A percentile compares a stretch with the other conserved stretches of the same genome.
These are phyloP conservation scores for Arabidopsis hybrid DNA, from an alignment of 441 rosid genomes.

Conservation along the genomic window DNA sequence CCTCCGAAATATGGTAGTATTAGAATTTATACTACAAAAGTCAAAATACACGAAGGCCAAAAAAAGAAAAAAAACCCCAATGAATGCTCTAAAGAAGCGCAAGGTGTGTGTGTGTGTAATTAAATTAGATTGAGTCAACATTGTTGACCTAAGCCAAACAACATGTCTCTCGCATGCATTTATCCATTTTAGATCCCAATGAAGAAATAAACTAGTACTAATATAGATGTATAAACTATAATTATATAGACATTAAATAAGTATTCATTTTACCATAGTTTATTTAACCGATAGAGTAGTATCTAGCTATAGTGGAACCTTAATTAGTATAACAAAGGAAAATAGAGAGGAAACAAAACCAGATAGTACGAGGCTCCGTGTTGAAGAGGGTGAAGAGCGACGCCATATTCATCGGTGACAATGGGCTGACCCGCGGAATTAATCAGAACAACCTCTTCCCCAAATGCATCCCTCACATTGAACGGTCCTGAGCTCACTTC, in stretches of 20 bases:
- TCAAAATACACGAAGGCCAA: conserved; percentile 47
- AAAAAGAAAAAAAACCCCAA: conserved; percentile 25
- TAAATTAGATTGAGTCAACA: conserved; percentile 44
- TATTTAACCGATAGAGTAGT: conserved; percentile 12
- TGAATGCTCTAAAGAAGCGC: conserved; percentile 42
- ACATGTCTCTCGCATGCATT: conserved; percentile 55
- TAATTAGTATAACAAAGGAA: conserved; percentile 5
- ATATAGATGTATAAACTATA: conserved; percentile 27
- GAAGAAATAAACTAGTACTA: conserved; percentile 43
- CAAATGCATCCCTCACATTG: conserved; percentile 86
- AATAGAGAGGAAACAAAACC: conserved; percentile 47
- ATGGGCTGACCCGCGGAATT: conserved; percentile 84
- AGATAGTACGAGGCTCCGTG: conserved; percentile 86
- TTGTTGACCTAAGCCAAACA: conserved; percentile 45
- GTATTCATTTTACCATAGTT: not conserved
- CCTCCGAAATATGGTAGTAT: conserved; percentile 28
- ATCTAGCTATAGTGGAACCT: conserved; percentile 27
- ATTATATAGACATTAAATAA: conserved; percentile 11
- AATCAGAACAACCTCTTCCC: conserved; percentile 75
- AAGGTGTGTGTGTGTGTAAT: conserved; percentile 35
- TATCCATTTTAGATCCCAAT: conserved; percentile 50
- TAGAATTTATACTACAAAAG: conserved; percentile 42
- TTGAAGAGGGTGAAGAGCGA: conserved; percentile 80
- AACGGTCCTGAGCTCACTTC: conserved; percentile 76
- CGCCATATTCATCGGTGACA: conserved; percentile 84